Evolutionary conservation across 371 early-diverging fungal genomes (phyloP), one percentile per base, ranked within the genome.

Genomic region (Apophysomyces ossiformis): DNA sequence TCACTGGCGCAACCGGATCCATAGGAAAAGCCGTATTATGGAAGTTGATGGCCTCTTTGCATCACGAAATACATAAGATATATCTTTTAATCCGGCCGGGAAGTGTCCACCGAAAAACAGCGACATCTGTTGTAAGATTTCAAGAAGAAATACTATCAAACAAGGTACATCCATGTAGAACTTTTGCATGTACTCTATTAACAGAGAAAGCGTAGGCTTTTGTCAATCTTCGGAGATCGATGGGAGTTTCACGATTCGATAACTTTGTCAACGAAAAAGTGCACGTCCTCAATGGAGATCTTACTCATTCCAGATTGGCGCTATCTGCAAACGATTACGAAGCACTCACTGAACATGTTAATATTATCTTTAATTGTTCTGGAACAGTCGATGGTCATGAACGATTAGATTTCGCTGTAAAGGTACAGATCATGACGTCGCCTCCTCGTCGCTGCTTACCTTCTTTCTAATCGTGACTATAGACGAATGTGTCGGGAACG

Each of bases 1-100:
- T 89, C 26, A 89, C 89, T 0, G 89, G 89, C 5, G 84, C 85
- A 0, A 87, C 89, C 1, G 89, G 87, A 5, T 89, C 86, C 63
- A 75, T 89, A 38, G 89, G 89, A 47, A 89, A 89, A 69, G 82
- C 86, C 0, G 65, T 87, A 5, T 69, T 89, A 5, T 86, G 86
- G 76, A 85, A 87, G 58, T 58, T 86, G 8, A 61, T 89, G 13
- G 50, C 69, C 5, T 67, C 76, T 9, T 41, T 75, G 7, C 57
- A 59, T 37, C 68, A 74, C 16, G 65, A 72, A 1, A 46, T 80
- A 13, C 75, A 78, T 13, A 79, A 68, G 38, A 72, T 83, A 16
- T 77, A 70, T 64, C 18, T 83, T 37, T 38, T 83, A 0, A 58
- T 83, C 5, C 72, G 81, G 15, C 69, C 69, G 0, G 57, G 41